Conservation (phyloP, 768 basidiomycete genomes). For the Fomitopsis pulvina region DNA sequence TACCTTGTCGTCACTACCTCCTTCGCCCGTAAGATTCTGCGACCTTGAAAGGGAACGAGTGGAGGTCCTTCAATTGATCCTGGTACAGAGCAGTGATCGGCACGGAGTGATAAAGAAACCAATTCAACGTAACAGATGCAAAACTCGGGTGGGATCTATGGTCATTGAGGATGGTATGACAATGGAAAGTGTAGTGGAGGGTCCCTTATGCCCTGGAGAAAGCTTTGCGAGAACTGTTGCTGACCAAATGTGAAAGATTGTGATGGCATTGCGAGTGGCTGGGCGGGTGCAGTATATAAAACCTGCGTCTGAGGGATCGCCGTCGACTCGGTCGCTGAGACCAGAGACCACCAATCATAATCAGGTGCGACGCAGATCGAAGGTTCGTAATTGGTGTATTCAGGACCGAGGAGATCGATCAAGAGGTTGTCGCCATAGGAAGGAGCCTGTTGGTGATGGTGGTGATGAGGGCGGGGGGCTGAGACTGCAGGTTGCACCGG, state of each 20-base stretch:
- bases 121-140: no score
- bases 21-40: no score
- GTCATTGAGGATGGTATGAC: slow-evolving; percentile 1
- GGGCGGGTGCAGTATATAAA: neutral
- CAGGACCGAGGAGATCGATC: neutral
- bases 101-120: no score
- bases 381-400: neutral
- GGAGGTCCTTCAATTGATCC: no score
- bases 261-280: slow-evolving; percentile 8
- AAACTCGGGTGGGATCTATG: no score
- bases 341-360: slow-evolving; percentile 1
- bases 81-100: no score
- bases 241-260: slow-evolving; percentile 20
- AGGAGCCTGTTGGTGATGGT: neutral
- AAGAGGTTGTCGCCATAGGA: neutral
- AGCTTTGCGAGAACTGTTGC: slow-evolving; percentile 17
- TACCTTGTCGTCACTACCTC: no score
- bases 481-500: neutral
- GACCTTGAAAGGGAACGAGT: no score
- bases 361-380: neutral
- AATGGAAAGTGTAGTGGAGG: slow-evolving; percentile 16
- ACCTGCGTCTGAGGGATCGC: neutral
- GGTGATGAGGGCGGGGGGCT: neutral
- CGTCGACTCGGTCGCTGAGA: neutral
- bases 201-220: slow-evolving; percentile 17